These are phyloP conservation scores for Leucoagaricus sp. DNA, from an alignment of 1,284 basidiomycete species.

Conservation along the genomic window DNA sequence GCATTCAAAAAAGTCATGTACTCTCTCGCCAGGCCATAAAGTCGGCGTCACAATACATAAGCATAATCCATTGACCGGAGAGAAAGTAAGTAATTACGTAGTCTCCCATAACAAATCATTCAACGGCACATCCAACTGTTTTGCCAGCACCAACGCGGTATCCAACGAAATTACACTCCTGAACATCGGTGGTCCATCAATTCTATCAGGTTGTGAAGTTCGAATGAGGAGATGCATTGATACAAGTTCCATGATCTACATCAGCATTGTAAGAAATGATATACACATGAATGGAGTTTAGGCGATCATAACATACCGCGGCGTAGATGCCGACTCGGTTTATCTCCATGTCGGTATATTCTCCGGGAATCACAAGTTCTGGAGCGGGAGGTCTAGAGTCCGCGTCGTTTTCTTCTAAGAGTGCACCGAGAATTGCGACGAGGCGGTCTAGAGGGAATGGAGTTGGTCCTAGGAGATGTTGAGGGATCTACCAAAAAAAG, in stretches of 20 bases:
- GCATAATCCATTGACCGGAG: too few relatives aligned
- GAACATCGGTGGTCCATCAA: constrained; percentile 72
- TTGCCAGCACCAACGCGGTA: constrained; percentile 58
- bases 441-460: constrained; percentile 84
- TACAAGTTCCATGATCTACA: constrained; percentile 72
- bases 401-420: too few relatives aligned
- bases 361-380: too few relatives aligned
- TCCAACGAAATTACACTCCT: constrained; percentile 79
- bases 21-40: too few relatives aligned
- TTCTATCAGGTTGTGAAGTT: constrained; percentile 63
- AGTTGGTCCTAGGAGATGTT: constrained; percentile 79
- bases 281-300: not conserved
- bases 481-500: constrained; percentile 41
- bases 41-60: too few relatives aligned
- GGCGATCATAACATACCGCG: constrained; percentile 42
- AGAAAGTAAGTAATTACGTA: constrained; percentile 18
- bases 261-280: not conserved
- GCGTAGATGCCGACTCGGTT: constrained; percentile 58
- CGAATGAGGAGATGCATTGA: constrained; percentile 69
- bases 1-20: too few relatives aligned
- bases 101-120: constrained; percentile 78
- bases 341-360: constrained; percentile 71
- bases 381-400: too few relatives aligned
- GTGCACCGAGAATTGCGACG: constrained; percentile 81
- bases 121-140: constrained; percentile 62